Conservation (phyloP, 495 filamentous ascomycete genomes). For the Lentithecium fluviatile region DNA sequence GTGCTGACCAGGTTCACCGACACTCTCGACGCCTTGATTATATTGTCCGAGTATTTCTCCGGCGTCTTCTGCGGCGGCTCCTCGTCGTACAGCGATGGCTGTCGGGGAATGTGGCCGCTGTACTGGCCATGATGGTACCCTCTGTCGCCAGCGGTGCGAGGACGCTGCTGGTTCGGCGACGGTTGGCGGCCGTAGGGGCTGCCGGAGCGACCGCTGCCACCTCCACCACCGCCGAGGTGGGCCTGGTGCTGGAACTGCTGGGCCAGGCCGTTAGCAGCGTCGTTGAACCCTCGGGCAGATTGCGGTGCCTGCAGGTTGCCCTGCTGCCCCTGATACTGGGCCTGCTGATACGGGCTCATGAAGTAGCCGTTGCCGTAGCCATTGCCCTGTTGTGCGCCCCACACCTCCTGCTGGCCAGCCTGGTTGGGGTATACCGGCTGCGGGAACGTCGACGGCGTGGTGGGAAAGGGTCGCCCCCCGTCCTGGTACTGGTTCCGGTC, state of each 20-base stretch:
- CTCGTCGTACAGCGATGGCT: conserved; percentile 42
- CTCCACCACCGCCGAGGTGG: conserved; percentile 58
- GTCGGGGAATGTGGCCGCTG: conserved; percentile 60
- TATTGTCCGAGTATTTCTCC: conserved; percentile 44
- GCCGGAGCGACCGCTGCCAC: conserved; percentile 56
- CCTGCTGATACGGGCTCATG: conserved; percentile 60
- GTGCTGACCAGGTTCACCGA: conserved; percentile 63
- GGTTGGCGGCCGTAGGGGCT: conserved; percentile 69
- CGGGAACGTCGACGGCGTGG: conserved; percentile 93
- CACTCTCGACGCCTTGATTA: conserved; percentile 47
- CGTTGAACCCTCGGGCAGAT: conserved; percentile 49
- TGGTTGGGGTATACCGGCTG: conserved; percentile 75
- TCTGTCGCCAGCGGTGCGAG: conserved; percentile 70
- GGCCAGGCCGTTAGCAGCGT: conserved; percentile 75
- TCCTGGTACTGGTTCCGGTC: conserved; percentile 37
- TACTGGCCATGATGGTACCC: conserved; percentile 57
- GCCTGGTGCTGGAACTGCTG: conserved; percentile 93
- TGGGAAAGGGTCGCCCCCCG: conserved; percentile 76
- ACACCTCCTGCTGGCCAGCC: conserved; percentile 50
- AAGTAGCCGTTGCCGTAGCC: conserved; percentile 59
- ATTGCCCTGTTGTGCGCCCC: conserved; percentile 49
- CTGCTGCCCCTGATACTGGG: conserved; percentile 59
- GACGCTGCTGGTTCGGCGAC: conserved; percentile 66
- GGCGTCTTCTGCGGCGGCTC: conserved; percentile 42
- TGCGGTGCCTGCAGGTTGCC: conserved; percentile 53